These are phyloP conservation scores for Penicillium sp. DNA, from an alignment of 2,329 filamentous ascomycete species.

Conservation along the genomic window DNA sequence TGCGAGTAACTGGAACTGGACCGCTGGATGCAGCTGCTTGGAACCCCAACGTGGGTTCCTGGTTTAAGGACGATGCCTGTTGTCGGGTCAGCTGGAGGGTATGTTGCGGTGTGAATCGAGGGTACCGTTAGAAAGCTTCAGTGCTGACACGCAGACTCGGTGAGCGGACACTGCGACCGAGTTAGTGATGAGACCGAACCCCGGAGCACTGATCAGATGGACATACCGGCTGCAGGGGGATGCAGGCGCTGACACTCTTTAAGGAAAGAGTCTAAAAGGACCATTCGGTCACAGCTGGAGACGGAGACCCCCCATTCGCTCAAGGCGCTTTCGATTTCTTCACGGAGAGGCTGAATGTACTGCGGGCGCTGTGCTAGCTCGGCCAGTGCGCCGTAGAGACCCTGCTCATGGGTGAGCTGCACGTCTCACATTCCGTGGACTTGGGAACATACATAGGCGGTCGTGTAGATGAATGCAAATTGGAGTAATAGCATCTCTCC, in stretches of 20 bases:
- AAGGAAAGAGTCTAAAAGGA: conserved; percentile 19
- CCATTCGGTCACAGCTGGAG: conserved; percentile 18
- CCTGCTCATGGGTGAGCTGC: conserved; percentile 6
- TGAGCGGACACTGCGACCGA: conserved; percentile 20
- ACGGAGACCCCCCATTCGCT: conserved; percentile 10
- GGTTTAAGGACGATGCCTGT: conserved; percentile 19
- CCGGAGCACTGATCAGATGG: conserved; percentile 1
- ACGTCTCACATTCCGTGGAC: neutral
- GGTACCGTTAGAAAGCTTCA: conserved; percentile 21
- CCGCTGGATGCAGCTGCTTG: conserved; percentile 18
- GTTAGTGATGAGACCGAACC: conserved; percentile 1
- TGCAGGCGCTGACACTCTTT: conserved; percentile 24
- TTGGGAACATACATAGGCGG: conserved; percentile 15
- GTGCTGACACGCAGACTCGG: conserved; percentile 15
- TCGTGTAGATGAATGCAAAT: conserved; percentile 25
- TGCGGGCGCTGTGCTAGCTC: conserved; percentile 19
- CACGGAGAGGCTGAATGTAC: conserved; percentile 18
- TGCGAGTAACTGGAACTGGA: conserved; percentile 12
- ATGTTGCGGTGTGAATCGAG: neutral
- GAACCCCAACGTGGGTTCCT: conserved; percentile 21
- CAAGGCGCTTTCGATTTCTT: conserved; percentile 10
- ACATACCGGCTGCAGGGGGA: conserved; percentile 22
- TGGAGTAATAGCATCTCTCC: conserved; percentile 23
- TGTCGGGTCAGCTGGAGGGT: neutral
- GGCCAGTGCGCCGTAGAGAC: conserved; percentile 17